phyloP scores from a whole-genome alignment of 2,329 filamentous ascomycete genomes.

The Penicillium sp. region DNA sequence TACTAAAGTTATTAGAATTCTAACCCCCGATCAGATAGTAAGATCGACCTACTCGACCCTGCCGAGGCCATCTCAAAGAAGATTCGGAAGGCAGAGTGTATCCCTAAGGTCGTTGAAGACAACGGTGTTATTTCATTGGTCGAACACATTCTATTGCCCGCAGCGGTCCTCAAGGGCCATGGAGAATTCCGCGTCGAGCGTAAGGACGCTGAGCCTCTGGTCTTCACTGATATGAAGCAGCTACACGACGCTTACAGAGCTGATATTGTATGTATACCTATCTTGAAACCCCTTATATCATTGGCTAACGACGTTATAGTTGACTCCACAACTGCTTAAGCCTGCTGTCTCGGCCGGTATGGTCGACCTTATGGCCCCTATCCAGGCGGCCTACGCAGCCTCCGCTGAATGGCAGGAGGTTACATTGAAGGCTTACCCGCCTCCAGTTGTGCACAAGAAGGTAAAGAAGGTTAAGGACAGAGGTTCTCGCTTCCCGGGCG shows the following conservation, averaged over 20 bases:
- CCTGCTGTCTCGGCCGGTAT: constrained; percentile 68
- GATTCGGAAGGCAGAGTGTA: constrained; percentile 72
- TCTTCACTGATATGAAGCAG: constrained; percentile 67
- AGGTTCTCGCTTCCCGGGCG: constrained; percentile 49
- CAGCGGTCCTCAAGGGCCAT: constrained; percentile 38
- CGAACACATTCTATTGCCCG: constrained; percentile 76
- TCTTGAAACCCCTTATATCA: background rate
- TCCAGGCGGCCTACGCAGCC: constrained; percentile 62
- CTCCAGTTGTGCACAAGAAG: constrained; percentile 56
- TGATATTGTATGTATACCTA: constrained; percentile 55
- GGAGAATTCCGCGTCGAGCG: constrained; percentile 60
- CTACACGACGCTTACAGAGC: constrained; percentile 71
- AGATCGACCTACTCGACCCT: constrained; percentile 76
- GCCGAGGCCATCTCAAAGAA: constrained; percentile 70
- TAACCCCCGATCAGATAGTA: constrained; percentile 38
- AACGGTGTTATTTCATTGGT: constrained; percentile 83
- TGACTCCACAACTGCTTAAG: constrained; percentile 82
- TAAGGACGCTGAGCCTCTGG: constrained; percentile 61
- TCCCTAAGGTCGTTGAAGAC: constrained; percentile 65
- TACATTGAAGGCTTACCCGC: constrained; percentile 71
- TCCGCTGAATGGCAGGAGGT: constrained; percentile 73
- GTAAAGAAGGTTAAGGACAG: constrained; percentile 68
- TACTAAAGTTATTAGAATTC: background rate
- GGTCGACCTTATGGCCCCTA: constrained; percentile 64
- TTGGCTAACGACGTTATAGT: constrained; percentile 33